A percentile compares a stretch with the other conserved stretches of the same genome.
Conservation (phyloP, 106 monocot genomes). For the Dendrobium catenatum region DNA sequence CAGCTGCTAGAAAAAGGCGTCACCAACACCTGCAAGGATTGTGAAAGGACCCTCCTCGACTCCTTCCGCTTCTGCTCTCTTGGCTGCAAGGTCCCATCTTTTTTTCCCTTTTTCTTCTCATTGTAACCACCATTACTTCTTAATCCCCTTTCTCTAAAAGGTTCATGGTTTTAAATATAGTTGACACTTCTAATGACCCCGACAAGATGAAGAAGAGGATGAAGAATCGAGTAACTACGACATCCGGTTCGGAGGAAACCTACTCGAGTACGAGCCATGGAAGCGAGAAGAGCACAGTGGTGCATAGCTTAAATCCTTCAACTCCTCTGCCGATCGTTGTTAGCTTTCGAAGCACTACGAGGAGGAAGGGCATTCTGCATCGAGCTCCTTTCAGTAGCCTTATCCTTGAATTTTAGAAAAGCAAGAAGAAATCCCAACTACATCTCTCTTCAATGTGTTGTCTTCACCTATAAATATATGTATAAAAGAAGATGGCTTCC, state of each 20-base stretch:
- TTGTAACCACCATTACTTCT: neutral
- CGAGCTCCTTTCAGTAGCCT: conserved; percentile 45
- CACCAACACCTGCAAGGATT: conserved; percentile 51
- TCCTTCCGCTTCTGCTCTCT: conserved; percentile 63
- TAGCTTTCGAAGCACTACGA: conserved; percentile 24
- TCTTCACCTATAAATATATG: neutral
- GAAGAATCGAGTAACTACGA: neutral
- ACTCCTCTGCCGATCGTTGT: conserved; percentile 28
- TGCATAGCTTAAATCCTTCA: conserved; percentile 43
- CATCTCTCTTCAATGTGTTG: neutral
- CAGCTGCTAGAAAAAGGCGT: conserved; percentile 28
- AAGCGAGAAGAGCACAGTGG: conserved; percentile 28
- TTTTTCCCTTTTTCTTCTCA: neutral
- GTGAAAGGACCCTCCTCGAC: conserved; percentile 50
- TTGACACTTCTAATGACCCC: conserved; percentile 28
- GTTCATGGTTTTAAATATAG: conserved; percentile 20
- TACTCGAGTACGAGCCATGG: conserved; percentile 32
- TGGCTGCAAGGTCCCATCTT: conserved; percentile 40
- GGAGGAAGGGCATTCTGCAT: conserved; percentile 63
- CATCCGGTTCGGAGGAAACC: conserved; percentile 30
- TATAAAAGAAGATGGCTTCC: neutral
- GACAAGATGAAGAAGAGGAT: conserved; percentile 12
- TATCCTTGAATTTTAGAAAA: conserved; percentile 14
- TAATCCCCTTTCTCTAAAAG: neutral
- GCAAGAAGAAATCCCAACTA: neutral